These are phyloP conservation scores for Claviceps pazoutovae DNA, from an alignment of 2,329 filamentous ascomycete species.

Conservation along the genomic window DNA sequence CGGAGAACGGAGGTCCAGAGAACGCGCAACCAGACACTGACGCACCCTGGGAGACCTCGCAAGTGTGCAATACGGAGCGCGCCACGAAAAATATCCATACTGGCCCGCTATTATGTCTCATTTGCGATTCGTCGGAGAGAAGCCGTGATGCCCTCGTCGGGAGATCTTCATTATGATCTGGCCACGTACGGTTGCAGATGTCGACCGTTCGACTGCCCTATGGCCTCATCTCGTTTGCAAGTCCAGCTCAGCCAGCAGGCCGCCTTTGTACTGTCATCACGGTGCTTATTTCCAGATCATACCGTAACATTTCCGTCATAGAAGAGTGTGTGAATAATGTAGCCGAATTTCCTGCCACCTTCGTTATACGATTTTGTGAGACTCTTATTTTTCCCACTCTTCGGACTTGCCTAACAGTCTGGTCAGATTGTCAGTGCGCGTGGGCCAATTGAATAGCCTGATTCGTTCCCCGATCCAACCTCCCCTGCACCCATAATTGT, in stretches of 20 bases:
- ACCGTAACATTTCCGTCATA: background rate
- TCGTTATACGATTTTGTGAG: too few relatives aligned
- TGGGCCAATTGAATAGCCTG: constrained; percentile 1
- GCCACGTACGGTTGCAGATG: background rate
- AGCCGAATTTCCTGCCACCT: too few relatives aligned
- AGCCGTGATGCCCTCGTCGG: background rate
- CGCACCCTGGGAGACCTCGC: too few relatives aligned
- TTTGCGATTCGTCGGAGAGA: background rate
- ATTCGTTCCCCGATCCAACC: constrained; percentile 3
- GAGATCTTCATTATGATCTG: too few relatives aligned
- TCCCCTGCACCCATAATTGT: background rate
- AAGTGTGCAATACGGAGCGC: too few relatives aligned
- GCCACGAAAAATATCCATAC: too few relatives aligned
- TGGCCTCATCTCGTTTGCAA: background rate
- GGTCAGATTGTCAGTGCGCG: background rate
- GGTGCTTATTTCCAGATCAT: background rate
- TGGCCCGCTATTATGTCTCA: too few relatives aligned
- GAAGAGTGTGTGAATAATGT: too few relatives aligned
- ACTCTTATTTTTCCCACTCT: background rate
- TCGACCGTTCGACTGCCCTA: background rate
- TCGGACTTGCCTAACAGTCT: background rate
- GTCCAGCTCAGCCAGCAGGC: background rate
- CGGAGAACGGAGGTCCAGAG: background rate
- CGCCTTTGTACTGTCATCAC: background rate
- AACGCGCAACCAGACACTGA: background rate